phyloP scores from a whole-genome alignment of 1,284 basidiomycete species.

The Ganoderma leucocontextum region DNA sequence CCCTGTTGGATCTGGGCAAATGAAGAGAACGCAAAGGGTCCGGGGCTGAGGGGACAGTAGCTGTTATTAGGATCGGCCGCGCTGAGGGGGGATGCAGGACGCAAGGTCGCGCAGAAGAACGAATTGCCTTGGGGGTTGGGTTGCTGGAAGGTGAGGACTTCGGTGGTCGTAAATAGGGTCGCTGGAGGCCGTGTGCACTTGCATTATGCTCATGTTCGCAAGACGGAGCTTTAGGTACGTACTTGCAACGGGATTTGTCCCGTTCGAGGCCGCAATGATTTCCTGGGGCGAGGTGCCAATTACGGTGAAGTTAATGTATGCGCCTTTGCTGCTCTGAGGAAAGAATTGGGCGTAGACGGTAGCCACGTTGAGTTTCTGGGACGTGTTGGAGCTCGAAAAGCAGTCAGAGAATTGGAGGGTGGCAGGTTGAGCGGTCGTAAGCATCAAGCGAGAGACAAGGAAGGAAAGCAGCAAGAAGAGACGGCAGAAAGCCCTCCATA shows the following conservation, averaged over 20 bases:
- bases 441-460: slow-evolving; percentile 31
- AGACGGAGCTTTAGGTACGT: slow-evolving; percentile 26
- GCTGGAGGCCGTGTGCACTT: slow-evolving; percentile 51
- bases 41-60: slow-evolving; percentile 80
- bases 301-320: slow-evolving; percentile 71
- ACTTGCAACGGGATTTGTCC: slow-evolving; percentile 68
- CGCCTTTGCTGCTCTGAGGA: slow-evolving; percentile 50
- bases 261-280: slow-evolving; percentile 67
- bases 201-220: neutral
- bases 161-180: slow-evolving; percentile 85
- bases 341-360: slow-evolving; percentile 81
- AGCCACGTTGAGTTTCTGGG: slow-evolving; percentile 71
- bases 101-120: slow-evolving; percentile 79
- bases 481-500: slow-evolving; percentile 30
- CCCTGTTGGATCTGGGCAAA: slow-evolving; percentile 74
- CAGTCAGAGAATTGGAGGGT: slow-evolving; percentile 56
- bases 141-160: slow-evolving; percentile 80
- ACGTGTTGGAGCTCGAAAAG: slow-evolving; percentile 56
- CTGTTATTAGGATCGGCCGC: slow-evolving; percentile 46
- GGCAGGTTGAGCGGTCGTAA: slow-evolving; percentile 42
- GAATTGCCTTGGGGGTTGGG: slow-evolving; percentile 75
- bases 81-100: slow-evolving; percentile 75
- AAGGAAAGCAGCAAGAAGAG: slow-evolving; percentile 34
- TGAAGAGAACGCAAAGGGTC: slow-evolving; percentile 85
- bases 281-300: slow-evolving; percentile 64